Percentiles rank a stretch among this genome's conserved stretches.
Evolutionary conservation across 306 rosid species (phyloP).

Genomic region (Lupinus albus): DNA sequence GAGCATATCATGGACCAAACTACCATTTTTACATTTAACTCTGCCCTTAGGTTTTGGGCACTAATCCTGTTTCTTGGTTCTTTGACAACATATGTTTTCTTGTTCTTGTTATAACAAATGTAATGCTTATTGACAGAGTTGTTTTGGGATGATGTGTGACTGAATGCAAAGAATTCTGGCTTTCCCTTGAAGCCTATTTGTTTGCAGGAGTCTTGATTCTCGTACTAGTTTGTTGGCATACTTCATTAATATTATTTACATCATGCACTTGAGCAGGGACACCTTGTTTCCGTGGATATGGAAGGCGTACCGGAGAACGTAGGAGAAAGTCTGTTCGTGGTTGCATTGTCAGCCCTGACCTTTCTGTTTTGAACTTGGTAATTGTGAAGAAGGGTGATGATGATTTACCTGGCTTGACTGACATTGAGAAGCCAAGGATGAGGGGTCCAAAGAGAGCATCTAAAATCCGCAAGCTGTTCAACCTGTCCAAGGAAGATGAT

Average conservation of each 20-base stretch:
- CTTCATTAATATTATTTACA: neutral
- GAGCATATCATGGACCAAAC: neutral
- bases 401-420: conserved; percentile 45
- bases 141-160: neutral
- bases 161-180: neutral
- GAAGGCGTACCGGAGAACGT: conserved; percentile 48
- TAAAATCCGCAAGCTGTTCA: conserved; percentile 45
- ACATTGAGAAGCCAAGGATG: conserved; percentile 45
- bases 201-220: neutral
- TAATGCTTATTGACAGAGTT: too few relatives aligned
- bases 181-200: neutral
- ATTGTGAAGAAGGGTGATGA: conserved; percentile 46
- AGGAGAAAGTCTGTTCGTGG: conserved; percentile 50
- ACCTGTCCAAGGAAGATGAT: conserved; percentile 46
- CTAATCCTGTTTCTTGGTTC: neutral
- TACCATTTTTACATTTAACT: neutral
- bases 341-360: conserved; percentile 50
- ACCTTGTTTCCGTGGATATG: conserved; percentile 50
- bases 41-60: neutral
- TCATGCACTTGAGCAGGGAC: conserved; percentile 37
- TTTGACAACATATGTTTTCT: neutral
- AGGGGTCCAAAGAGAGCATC: conserved; percentile 50
- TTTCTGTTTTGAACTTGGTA: conserved; percentile 46
- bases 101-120: neutral
- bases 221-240: neutral